Evolutionary conservation across 768 basidiomycete species (phyloP), one percentile per base, ranked within the genome.

Genomic region (Suillus luteus): DNA sequence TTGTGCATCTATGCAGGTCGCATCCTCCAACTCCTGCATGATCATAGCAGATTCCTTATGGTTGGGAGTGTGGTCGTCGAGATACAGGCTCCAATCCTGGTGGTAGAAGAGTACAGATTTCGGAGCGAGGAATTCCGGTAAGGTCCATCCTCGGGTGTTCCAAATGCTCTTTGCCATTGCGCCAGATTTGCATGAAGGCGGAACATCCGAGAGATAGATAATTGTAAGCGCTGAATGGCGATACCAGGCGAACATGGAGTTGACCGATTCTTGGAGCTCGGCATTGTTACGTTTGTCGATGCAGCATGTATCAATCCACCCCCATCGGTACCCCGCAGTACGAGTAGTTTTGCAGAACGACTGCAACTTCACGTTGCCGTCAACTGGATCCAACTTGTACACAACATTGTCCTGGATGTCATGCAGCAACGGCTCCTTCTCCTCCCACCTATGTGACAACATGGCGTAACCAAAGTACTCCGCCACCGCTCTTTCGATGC

Each of bases 231-330:
- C 27, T 31, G 49, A 51, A 9, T 31, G 49, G 49, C 4, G 49
- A 51, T 51, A 51, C 49, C 49, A 51, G 49, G 8, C 9, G 31
- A 51, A 51, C 49, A 51, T 51, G 49, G 49, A 51, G 15, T 51
- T 51, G 27, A 51, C 14, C 1, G 49, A 51, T 31, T 51, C 3
- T 27, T 51, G 49, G 27, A 51, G 3, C 15, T 51, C 49, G 3
- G 9, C 17, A n/a, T 17, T 14, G 15, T 19, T 60, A 2, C 19
- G 31, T n/a, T 48, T 3, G 59, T 60, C 31, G 12, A 60, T 51
- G 27, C 49, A 51, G 6, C 49, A 51, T 9, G 49, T 51, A 17
- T 51, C 49, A 9, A 15, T 51, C 49, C 49, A 51, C 1, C 2
- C 49, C 49, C 49, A 51, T 5, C 27, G 27, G 5, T 51, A 27